Conservation (phyloP, 2,329 filamentous ascomycete genomes). For the Ceratocystis papillata region DNA sequence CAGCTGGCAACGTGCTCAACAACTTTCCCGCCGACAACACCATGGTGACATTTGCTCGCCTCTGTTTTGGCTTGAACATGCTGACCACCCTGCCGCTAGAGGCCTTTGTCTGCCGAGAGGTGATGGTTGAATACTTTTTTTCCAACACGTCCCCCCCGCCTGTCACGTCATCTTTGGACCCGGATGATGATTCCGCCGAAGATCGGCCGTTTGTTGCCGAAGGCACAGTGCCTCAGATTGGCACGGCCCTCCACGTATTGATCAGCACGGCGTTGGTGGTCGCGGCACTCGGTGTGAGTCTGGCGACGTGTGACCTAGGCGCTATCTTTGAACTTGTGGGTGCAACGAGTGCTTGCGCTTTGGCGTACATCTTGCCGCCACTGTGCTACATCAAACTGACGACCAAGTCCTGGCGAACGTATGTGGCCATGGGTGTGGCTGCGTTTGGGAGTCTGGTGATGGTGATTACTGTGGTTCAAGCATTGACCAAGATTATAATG, state of each 20-base stretch:
- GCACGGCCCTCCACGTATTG: constrained; percentile 67
- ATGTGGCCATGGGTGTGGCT: constrained; percentile 60
- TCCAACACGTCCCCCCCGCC: constrained; percentile 30
- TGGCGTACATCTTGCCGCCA: constrained; percentile 91
- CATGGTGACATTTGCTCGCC: constrained; percentile 86
- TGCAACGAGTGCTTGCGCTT: constrained; percentile 81
- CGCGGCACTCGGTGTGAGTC: constrained; percentile 61
- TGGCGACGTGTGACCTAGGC: constrained; percentile 87
- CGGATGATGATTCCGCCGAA: constrained; percentile 16
- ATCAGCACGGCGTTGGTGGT: constrained; percentile 78
- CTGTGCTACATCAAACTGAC: constrained; percentile 92
- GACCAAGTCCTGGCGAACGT: constrained; percentile 61
- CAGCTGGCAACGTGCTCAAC: constrained; percentile 91
- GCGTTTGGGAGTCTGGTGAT: constrained; percentile 72
- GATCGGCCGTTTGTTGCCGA: constrained; percentile 23
- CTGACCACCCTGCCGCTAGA: constrained; percentile 91
- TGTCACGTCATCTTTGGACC: background rate
- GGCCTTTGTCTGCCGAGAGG: constrained; percentile 93
- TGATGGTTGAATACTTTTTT: constrained; percentile 79
- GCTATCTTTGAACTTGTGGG: constrained; percentile 93
- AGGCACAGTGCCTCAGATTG: constrained; percentile 27
- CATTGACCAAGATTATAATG: constrained; percentile 54
- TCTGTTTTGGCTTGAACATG: constrained; percentile 98
- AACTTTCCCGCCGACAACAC: constrained; percentile 87
- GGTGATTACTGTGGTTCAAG: constrained; percentile 66